Base-by-base conservation (phyloP, 129 eudicot genomes). In the Arctium lappa region DNA sequence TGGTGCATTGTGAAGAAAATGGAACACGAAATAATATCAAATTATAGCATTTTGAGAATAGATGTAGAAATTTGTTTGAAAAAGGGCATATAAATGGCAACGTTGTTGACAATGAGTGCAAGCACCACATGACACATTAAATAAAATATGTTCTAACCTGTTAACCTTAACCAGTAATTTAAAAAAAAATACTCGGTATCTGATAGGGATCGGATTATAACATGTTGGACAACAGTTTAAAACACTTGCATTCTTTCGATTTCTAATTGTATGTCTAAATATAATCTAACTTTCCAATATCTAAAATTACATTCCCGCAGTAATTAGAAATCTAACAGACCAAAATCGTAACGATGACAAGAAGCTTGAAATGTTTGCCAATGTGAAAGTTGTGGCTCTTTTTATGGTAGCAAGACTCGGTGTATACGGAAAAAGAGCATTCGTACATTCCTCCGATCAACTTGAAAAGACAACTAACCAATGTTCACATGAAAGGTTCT, bases 401-500 rank as follows among this genome's bases (percentile, higher is more conserved):
- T 72, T 84, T 79, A 84, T 84, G 87, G 15, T 27, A 32, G 48
- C 13, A 82, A 33, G 85, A 39, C 80, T 65, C 15, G 38, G 13
- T 53, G 63, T 50, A 65, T 68, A 42, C 15, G 0, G 38, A 44
- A 75, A 44, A 40, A 4, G 66, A 34, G 44, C 80, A 68, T 27
- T 40, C 70, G 22, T 10, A 8, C 36, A 18, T 34, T 80, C 44
- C n/a, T 48, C 33, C 6, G 46, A 62, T 38, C 3, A 31, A 38
- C 29, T 60, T 60, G 22, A 16, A 53, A 53, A n/a, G 34, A 29
- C 11, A 68, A 37, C 39, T 7, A 8, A 37, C 39, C 12, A 8
- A 62, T 0, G 69, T 78, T 91, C 81, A 93, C 62, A 89, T 83
- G 72, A 81, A 87, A 62, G 98, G 98, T 78, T 94, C 98, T 73